Base-by-base conservation (phyloP, 1,139 yeast species). In the Hansenula anomala region DNA sequence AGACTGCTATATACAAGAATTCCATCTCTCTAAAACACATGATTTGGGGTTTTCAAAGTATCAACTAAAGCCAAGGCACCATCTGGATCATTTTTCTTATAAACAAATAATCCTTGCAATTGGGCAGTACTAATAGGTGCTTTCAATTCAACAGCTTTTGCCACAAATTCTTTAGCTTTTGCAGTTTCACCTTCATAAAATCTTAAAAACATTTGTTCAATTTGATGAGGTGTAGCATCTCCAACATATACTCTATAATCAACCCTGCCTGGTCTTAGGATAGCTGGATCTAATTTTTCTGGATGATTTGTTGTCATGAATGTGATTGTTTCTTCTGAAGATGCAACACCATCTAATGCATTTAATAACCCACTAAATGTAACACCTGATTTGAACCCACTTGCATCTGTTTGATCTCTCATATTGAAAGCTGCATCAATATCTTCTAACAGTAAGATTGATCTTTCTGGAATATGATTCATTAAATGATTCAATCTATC, bases 231-330 rank as follows among this genome's bases (percentile, higher is more conserved):
- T 0, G 94, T 73, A 12, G 97, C 97, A 62, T 92, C 87, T 48
- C 86, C 94, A 31, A 92, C 76, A 53, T 82, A 67, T 16, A 80
- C 82, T 62, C 88, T 88, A 61, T 72, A 81, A 58, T 92, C 99
- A 23, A 92, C 85, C 60, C 99, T 73, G 4, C 99, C 99, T 0
- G 99, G 99, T 49, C 99, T 73, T 54, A 67, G 43, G n/a, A 67
- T 64, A 0, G 94, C 94, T 4, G 88, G 89, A 55, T 92, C 99
- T 32, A 92, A 69, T 46, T 78, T 78, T 50, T 92, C 97, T 0
- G 97, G 97, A 56, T 92, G 98, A 61, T 92, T 92, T 18, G 98
- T 90, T 14, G 99, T 92, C 98, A 92, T 92, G 61, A 92, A 92
- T 0, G 97, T 92, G 30, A 92, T 73, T 36, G 96, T 84, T 56